Base-by-base conservation (phyloP, 331 rosid genomes). In the Telfairia occidentalis region DNA sequence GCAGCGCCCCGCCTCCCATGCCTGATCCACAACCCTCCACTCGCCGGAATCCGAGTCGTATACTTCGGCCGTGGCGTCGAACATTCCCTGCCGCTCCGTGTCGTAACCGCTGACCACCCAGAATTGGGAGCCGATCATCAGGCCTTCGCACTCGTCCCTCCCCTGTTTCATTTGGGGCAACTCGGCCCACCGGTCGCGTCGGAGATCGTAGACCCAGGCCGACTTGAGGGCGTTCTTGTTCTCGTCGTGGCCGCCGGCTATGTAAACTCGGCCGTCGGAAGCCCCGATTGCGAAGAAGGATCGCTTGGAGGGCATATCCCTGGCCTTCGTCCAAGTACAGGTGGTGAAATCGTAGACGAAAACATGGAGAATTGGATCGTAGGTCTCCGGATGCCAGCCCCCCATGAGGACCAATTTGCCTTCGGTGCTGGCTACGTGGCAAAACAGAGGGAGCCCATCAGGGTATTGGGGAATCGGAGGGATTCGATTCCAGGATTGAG, bases 171-270 rank as follows among this genome's bases (percentile, higher is more conserved):
- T 88, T 65, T 67, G 80, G 12, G n/a, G 28, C 81, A 92, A 7
- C 78, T 67, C 83, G 9, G 24, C n/a, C 97, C 97, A 92, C 59
- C 86, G 86, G 45, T 92, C 87, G 1, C n/a, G 10, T 3, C 69
- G 23, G 79, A 84, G 77, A 32, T 88, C 89, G 34, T 92, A 92
- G 2, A 83, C 87, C 90, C 89, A 84, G 43, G 92, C 96, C 23
- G 92, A 76, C 2, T 64, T 69, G 53, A 90, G 35, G 7, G 97
- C 96, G 82, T 92, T 90, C 82, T 92, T 92, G 61, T 72, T 86
- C 84, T 80, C 90, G 21, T 92, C 96, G 57, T 92, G 96, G 46
- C 98, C 98, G 0, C 97, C 98, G 18, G 96, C 90, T 18, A 92
- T 77, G 55, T 53, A 89, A 21, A 92, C 75, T 66, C 86, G 76